Percentiles rank a stretch among this genome's conserved stretches.
phyloP scores from a whole-genome alignment of 306 rosid genomes.

The Purshia tridentata region DNA sequence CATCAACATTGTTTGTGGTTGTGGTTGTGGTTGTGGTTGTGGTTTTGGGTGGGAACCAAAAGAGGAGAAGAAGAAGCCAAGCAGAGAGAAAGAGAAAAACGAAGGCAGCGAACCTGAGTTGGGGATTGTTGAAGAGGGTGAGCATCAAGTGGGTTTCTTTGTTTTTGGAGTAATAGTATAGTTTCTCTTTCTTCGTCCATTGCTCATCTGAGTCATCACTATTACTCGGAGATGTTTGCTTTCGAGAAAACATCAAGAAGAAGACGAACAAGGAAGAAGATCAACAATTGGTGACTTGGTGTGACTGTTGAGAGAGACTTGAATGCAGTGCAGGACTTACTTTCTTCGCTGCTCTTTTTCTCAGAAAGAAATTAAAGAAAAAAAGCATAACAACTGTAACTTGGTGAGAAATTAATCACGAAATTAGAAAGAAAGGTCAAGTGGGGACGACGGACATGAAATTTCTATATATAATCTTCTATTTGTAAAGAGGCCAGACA shows the following conservation, averaged over 20 bases:
- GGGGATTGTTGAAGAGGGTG: conserved; percentile 1
- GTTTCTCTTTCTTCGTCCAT: conserved; percentile 12
- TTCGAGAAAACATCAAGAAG: conserved; percentile 50
- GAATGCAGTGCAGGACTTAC: neutral
- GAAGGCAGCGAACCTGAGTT: conserved; percentile 28
- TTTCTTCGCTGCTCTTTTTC: neutral
- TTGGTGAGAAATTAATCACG: neutral
- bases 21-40: neutral
- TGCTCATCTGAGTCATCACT: conserved; percentile 13
- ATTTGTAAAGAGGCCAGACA: neutral
- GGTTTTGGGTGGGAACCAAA: conserved; percentile 33
- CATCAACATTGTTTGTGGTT: neutral
- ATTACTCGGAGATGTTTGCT: conserved; percentile 32
- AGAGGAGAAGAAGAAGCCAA: conserved; percentile 41
- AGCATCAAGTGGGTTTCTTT: neutral
- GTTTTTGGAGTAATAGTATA: neutral
- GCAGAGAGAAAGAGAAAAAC: conserved; percentile 40
- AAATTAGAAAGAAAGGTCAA: neutral
- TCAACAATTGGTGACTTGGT: neutral
- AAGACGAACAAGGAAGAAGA: no score
- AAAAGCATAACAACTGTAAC: neutral
- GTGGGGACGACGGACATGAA: conserved; percentile 3
- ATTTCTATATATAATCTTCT: no score
- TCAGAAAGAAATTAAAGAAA: no score
- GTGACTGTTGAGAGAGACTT: neutral